Percentiles rank a stretch among this genome's conserved stretches.
phyloP scores from a whole-genome alignment of 2,329 filamentous ascomycete species.

The Alternaria incomplexa region DNA sequence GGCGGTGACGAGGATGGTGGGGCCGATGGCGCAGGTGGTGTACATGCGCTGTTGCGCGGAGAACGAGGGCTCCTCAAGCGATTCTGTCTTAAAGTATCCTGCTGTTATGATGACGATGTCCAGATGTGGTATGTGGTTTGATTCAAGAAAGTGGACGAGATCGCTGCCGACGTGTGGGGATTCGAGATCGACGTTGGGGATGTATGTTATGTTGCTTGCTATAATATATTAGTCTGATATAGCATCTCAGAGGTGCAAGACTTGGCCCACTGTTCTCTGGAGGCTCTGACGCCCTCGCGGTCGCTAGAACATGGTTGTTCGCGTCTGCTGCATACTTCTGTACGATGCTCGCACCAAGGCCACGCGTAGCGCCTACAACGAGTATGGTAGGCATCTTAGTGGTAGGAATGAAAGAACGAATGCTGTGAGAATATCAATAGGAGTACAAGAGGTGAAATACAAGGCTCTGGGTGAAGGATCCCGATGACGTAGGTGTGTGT shows the following conservation, averaged over 20 bases:
- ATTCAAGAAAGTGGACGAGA: slow-evolving; percentile 56
- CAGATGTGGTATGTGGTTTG: slow-evolving; percentile 49
- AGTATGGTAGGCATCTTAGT: slow-evolving; percentile 55
- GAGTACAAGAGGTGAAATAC: not conserved
- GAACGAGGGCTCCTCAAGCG: slow-evolving; percentile 69
- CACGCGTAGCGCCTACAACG: slow-evolving; percentile 71
- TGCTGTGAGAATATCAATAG: not conserved
- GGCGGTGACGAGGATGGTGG: slow-evolving; percentile 69
- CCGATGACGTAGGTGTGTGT: not conserved
- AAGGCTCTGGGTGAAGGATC: not conserved
- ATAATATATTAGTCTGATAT: not conserved
- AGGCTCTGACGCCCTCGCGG: slow-evolving; percentile 57
- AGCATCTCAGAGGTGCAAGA: accelerated
- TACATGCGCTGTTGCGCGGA: slow-evolving; percentile 74
- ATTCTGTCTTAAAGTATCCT: slow-evolving; percentile 72
- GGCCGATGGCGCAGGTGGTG: slow-evolving; percentile 68
- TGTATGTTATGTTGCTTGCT: slow-evolving; percentile 59
- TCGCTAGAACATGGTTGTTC: slow-evolving; percentile 63
- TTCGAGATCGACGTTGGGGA: slow-evolving; percentile 63
- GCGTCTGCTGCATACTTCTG: slow-evolving; percentile 60
- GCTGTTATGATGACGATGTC: slow-evolving; percentile 68
- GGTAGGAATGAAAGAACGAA: not conserved
- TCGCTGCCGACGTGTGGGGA: slow-evolving; percentile 34
- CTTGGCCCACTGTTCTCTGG: slow-evolving; percentile 46
- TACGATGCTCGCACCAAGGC: slow-evolving; percentile 67